A percentile compares a stretch with the other conserved stretches of the same genome.
These are phyloP conservation scores for Volvox carteri DNA, from an alignment of 163 green algal species.

Conservation along the genomic window DNA sequence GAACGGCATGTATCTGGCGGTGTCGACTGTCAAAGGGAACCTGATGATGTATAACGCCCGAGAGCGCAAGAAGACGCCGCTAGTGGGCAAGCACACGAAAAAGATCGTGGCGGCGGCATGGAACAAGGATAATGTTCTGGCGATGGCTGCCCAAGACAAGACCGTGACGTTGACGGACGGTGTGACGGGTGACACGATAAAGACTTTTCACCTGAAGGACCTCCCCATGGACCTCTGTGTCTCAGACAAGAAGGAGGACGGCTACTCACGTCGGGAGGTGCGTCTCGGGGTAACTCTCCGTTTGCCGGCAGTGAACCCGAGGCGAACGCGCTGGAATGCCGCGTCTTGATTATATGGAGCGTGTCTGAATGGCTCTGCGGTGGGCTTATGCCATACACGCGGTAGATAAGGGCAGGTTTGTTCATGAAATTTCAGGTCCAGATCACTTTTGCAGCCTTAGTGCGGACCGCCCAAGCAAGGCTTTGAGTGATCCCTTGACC, in stretches of 20 bases:
- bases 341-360: too few species aligned
- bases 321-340: too few species aligned
- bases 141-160: slow-evolving; percentile 68
- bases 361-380: too few species aligned
- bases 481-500: too few species aligned
- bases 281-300: not conserved
- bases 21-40: slow-evolving; percentile 85
- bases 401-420: too few species aligned
- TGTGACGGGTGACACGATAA: slow-evolving; percentile 76
- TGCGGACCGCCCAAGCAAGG: too few species aligned
- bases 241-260: slow-evolving; percentile 72
- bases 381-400: too few species aligned
- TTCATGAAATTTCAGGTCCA: too few species aligned
- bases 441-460: too few species aligned
- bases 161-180: slow-evolving; percentile 74
- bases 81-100: slow-evolving; percentile 84
- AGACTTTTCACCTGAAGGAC: slow-evolving; percentile 70
- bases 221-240: slow-evolving; percentile 76
- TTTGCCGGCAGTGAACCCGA: too few species aligned
- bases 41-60: slow-evolving; percentile 83
- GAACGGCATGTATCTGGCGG: slow-evolving; percentile 72
- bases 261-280: slow-evolving; percentile 60
- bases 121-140: slow-evolving; percentile 75
- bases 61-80: slow-evolving; percentile 71
- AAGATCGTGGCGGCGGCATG: slow-evolving; percentile 74